Evolutionary conservation across 2,329 filamentous ascomycete genomes (phyloP), one percentile per base, ranked within the genome.

Genomic region (Cordyceps javanica): DNA sequence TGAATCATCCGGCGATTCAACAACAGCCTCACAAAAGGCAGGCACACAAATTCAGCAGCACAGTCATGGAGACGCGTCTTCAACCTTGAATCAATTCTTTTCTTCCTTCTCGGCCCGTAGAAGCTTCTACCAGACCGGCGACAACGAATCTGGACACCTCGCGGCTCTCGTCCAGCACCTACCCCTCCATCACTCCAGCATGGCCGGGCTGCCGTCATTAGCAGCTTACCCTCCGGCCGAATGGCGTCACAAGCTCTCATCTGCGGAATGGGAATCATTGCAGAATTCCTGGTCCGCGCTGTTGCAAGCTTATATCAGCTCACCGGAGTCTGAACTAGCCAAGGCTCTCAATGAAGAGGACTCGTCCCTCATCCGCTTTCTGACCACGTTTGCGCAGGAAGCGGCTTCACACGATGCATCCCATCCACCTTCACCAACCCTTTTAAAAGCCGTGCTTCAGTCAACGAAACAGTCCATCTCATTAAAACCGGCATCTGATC

Each of bases 271-370:
- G 91, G 79, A 87, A 62, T 78, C 82, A 32, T 91, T 88, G 68
- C 75, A 95, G 48, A 82, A 88, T 61, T 86, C 90, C 36, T 97
- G 91, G 91, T 74, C 85, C 19, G 75, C 82, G 11, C 78, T 96
- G 7, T 75, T 83, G 7, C 79, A 86, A 55, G 79, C 85, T 3
- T 82, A 91, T 61, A 71, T 94, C 30, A 77, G 80, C 14, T 72
- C 88, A 0, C 65, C 81, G 0, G 77, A 83, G 7, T 66, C 77
- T 1, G 74, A 83, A 0, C 88, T 94, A 60, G 62, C 69, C 48
- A 67, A 70, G 36, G 70, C 73, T 26, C 76, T 82, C 9, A 62
- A 71, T 3, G 78, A 80, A 5, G 82, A 90, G 63, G 77, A 80
- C 36, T 57, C 54, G 23, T 85, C 85, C 25, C 67, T 90, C 4